Evolutionary conservation across 495 filamentous ascomycete genomes (phyloP), one percentile per base, ranked within the genome.

Genomic region (Penicillium roqueforti): DNA sequence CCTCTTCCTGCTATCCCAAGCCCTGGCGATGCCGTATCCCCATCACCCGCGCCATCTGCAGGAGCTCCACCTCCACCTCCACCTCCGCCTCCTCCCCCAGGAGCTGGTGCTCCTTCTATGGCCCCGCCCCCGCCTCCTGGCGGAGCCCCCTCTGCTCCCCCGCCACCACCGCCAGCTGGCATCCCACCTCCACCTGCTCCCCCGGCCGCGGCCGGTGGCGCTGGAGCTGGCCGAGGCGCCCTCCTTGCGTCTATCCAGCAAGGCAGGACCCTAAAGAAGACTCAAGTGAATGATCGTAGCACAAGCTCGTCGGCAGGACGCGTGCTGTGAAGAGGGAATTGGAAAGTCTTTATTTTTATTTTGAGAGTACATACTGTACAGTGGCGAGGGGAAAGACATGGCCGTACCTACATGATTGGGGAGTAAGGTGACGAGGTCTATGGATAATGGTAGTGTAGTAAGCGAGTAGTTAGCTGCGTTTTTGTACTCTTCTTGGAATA

Each of bases 221-320:
- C 65, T 39, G 76, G 72, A 42, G 74, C 65, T 39, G 76, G 72
- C 43, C 73, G 82, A 19, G 70, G 84, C 25, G 89, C 80, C 11
- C 76, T 97, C 53, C 66, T 97, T 54, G 85, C 83, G 41, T 84
- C 92, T 58, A 95, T 97, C 54, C 85, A 89, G 63, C 75, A 81
- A 53, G 91, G 91, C 45, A 91, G 68, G 66, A 73, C 82, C 13
- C 74, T 97, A 57, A 87, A 72, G 76, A 95, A 95, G 76, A 86
- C 87, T 32, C 76, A 87, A 69, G 96, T 91, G 19, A 90, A 88
- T 61, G 91, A 97, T 66, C 83, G 83, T 69, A 97, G 91, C 72
- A 68, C 55, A 43, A 81, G 85, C 47, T 69, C 78, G 47, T 73
- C 83, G 39, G 85, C 88, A 39, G 91, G 91, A 19, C 82, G 83